phyloP scores from a whole-genome alignment of 306 rosid species.

The Heteromeles arbutifolia region DNA sequence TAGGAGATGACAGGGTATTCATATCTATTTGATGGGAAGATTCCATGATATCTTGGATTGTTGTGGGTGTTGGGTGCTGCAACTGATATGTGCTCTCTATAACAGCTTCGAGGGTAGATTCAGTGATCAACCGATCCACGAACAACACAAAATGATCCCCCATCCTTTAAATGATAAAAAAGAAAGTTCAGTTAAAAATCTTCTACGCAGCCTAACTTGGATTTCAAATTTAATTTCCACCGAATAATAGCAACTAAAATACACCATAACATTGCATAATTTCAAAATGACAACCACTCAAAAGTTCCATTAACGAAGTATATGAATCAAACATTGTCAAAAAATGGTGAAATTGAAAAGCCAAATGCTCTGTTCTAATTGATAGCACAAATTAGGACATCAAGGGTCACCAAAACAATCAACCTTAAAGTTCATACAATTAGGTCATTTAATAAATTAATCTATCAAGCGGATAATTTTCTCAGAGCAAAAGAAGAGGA shows the following conservation, averaged over 20 bases:
- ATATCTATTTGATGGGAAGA: constrained; percentile 29
- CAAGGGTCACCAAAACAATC: neutral
- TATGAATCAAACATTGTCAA: neutral
- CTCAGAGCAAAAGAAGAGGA: neutral
- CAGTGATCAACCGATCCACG: constrained; percentile 33
- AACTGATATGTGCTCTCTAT: constrained; percentile 25
- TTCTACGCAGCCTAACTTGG: neutral
- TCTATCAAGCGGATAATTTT: neutral
- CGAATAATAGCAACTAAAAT: neutral
- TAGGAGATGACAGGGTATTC: constrained; percentile 24
- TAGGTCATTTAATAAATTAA: too few species aligned
- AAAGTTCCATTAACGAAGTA: neutral
- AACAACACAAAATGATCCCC: constrained; percentile 37
- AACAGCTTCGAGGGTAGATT: constrained; percentile 34
- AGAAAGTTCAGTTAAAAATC: neutral
- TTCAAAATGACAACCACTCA: neutral
- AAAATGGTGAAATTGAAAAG: neutral
- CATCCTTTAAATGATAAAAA: constrained; percentile 24
- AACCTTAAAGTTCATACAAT: neutral
- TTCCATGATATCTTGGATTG: constrained; percentile 30
- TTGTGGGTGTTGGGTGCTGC: constrained; percentile 20
- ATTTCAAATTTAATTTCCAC: neutral
- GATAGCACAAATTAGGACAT: neutral
- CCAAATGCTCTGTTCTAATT: neutral
- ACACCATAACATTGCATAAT: neutral